phyloP scores from a whole-genome alignment of 768 basidiomycete genomes.

The Coprinopsis cinerea region DNA sequence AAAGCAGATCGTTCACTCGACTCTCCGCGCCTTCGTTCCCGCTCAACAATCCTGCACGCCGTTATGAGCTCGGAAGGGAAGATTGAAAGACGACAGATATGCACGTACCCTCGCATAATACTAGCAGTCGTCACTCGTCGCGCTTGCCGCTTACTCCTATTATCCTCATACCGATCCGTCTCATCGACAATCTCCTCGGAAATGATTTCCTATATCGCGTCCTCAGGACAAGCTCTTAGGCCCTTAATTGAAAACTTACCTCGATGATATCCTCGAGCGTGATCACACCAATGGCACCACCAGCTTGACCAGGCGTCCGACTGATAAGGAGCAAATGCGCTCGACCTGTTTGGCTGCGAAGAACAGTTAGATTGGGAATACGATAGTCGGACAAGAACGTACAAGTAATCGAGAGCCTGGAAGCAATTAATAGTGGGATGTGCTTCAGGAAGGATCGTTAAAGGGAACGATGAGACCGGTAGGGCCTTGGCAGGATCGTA shows the following conservation, averaged over 20 bases:
- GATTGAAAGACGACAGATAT: not conserved
- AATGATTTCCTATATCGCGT: conserved; percentile 73
- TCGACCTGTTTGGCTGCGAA: conserved; percentile 79
- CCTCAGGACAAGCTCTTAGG: not conserved
- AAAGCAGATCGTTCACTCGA: not conserved
- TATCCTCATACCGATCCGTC: conserved; percentile 87
- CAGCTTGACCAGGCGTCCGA: conserved; percentile 71
- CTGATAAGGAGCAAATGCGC: conserved; percentile 88
- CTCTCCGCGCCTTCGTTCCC: not conserved
- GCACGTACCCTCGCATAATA: conserved; percentile 69
- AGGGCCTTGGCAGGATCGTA: conserved; percentile 83
- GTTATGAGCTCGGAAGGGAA: not conserved
- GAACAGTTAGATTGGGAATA: not conserved
- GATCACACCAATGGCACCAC: conserved; percentile 87
- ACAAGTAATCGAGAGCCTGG: conserved; percentile 94
- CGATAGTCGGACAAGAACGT: conserved; percentile 17
- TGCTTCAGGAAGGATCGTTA: conserved; percentile 88
- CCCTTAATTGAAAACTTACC: conserved; percentile 24
- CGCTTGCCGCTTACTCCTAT: conserved; percentile 71
- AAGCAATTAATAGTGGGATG: conserved; percentile 86
- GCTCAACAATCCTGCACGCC: conserved; percentile 3
- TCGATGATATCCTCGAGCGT: conserved; percentile 87
- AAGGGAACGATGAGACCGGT: conserved; percentile 66
- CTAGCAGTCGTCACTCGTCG: conserved; percentile 65
- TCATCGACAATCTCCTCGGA: conserved; percentile 95